Percentiles rank a stretch among this genome's conserved stretches.
Conservation (phyloP, 2,329 filamentous ascomycete species). For the Microsporum audouinii region DNA sequence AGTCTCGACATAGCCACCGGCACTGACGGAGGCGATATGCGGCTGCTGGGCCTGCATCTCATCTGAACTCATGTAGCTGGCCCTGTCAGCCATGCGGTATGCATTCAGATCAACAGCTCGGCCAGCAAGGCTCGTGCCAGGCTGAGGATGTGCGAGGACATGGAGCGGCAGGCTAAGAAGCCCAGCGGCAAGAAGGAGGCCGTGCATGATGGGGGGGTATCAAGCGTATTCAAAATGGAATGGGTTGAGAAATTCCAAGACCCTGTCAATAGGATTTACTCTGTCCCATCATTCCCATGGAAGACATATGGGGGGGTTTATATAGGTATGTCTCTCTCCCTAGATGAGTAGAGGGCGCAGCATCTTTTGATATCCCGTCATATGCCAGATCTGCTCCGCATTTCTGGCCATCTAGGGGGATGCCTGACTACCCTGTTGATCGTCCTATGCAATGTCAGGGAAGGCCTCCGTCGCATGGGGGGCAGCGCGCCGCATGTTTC, state of each 20-base stretch:
- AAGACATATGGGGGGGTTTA: neutral
- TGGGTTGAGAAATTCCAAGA: neutral
- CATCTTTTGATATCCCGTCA: neutral
- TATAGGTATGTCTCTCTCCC: neutral
- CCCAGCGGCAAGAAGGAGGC: constrained; percentile 11
- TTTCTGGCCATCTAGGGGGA: neutral
- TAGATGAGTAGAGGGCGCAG: neutral
- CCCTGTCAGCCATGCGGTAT: constrained; percentile 6
- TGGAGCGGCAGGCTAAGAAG: constrained; percentile 11
- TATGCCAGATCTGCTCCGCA: neutral
- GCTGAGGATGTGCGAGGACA: constrained; percentile 9
- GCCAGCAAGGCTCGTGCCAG: neutral
- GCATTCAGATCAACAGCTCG: constrained; percentile 9
- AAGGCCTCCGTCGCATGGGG: neutral
- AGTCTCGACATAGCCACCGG: constrained; percentile 10
- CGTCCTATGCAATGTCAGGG: neutral
- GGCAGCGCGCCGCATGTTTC: neutral
- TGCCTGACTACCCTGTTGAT: neutral
- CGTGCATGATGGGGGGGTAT: constrained; percentile 10
- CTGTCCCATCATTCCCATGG: neutral
- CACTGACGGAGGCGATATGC: neutral
- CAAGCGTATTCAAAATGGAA: neutral
- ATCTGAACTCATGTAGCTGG: constrained; percentile 7
- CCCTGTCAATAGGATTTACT: neutral
- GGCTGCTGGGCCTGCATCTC: neutral